phyloP scores from a whole-genome alignment of 176 grass and related monocot genomes.

The Poa pratensis region DNA sequence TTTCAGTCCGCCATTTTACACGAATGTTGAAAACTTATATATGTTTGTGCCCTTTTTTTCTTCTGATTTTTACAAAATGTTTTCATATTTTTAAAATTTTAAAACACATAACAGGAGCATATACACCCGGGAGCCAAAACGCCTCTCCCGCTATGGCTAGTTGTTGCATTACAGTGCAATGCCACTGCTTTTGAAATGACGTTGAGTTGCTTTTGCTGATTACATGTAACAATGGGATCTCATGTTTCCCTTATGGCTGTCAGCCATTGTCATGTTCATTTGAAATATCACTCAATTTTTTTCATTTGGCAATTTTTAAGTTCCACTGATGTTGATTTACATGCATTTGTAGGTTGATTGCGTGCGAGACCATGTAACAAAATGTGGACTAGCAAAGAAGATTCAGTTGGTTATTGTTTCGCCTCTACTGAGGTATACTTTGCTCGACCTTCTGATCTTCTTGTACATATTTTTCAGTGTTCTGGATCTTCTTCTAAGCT shows the following conservation, averaged over 20 bases:
- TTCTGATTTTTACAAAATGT: too few species aligned
- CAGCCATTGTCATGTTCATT: background rate
- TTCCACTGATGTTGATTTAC: background rate
- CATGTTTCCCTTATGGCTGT: background rate
- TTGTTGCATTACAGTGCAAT: background rate
- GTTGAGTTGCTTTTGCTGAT: background rate
- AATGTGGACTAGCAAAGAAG: conserved; percentile 56
- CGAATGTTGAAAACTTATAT: too few species aligned
- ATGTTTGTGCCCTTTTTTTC: too few species aligned
- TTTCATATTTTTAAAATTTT: too few species aligned
- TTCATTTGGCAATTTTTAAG: background rate
- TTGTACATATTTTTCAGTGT: background rate
- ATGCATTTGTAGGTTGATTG: conserved; percentile 59
- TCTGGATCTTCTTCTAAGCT: background rate
- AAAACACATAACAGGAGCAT: too few species aligned
- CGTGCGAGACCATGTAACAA: conserved; percentile 63
- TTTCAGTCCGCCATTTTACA: too few species aligned
- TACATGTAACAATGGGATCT: background rate
- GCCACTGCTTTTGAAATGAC: background rate
- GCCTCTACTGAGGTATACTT: conserved; percentile 73
- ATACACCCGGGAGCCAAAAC: too few species aligned
- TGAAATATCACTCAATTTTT: background rate
- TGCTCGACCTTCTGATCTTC: background rate
- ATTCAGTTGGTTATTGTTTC: conserved; percentile 87
- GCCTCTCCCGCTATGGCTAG: background rate